phyloP scores from a whole-genome alignment of 345 rosid genomes.

The Corchorus capsularis region DNA sequence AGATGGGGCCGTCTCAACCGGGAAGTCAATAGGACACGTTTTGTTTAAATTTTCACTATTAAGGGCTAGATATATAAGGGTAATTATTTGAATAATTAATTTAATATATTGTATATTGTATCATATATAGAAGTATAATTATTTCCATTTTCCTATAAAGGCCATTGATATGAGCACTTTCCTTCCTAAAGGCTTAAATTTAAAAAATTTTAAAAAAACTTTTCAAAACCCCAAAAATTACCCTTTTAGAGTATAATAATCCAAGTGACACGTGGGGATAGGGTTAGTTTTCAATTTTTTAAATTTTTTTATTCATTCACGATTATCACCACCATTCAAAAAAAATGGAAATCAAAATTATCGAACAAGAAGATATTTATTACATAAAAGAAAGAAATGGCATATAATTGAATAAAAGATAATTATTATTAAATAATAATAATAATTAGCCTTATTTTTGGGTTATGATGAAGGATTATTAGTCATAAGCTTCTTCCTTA shows the following conservation, averaged over 20 bases:
- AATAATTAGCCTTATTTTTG: not conserved
- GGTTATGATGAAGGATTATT: slow-evolving; percentile 9
- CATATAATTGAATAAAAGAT: slow-evolving; percentile 3
- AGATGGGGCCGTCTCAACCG: slow-evolving; percentile 39
- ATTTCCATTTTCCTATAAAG: too few relatives aligned
- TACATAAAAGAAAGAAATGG: not conserved
- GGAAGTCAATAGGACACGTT: slow-evolving; percentile 35
- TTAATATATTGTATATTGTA: not conserved
- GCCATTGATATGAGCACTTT: not conserved
- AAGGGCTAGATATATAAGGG: not conserved
- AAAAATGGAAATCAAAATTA: not conserved
- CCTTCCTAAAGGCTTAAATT: too few relatives aligned
- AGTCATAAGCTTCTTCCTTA: slow-evolving; percentile 25
- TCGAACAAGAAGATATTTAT: not conserved
- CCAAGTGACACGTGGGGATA: not conserved
- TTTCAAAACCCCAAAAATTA: not conserved
- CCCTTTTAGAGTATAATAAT: slow-evolving; percentile 3
- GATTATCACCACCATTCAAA: slow-evolving; percentile 19
- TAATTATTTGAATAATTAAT: not conserved
- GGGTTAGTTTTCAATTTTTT: slow-evolving; percentile 8
- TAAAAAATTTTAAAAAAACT: too few relatives aligned
- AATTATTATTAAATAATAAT: not conserved
- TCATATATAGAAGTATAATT: too few relatives aligned
- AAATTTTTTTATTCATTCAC: not conserved
- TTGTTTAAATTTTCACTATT: not conserved